Evolutionary conservation across 331 rosid species (phyloP).

Genomic region (Quercus tomentella): DNA sequence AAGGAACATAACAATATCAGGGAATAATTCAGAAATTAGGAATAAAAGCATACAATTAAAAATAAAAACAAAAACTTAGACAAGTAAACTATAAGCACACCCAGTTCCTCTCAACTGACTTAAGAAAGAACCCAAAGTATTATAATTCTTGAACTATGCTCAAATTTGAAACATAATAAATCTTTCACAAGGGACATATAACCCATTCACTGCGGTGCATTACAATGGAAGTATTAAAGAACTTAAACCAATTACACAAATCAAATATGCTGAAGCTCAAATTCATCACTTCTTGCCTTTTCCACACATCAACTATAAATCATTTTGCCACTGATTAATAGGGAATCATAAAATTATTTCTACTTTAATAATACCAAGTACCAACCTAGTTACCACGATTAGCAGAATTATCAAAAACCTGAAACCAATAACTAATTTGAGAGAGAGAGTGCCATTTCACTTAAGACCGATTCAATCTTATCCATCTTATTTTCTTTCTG

Average conservation of each 20-base stretch:
- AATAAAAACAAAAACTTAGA: neutral
- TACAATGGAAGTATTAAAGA: neutral
- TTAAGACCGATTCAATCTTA: neutral
- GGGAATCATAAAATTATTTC: neutral
- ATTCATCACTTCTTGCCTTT: neutral
- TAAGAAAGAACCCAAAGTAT: neutral
- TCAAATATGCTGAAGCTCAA: neutral
- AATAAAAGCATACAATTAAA: slow-evolving; percentile 3
- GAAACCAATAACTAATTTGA: neutral
- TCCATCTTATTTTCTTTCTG: neutral
- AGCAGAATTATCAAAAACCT: slow-evolving; percentile 4
- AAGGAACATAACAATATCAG: slow-evolving; percentile 1
- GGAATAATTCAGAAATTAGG: slow-evolving; percentile 11
- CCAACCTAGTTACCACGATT: neutral
- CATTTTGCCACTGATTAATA: neutral
- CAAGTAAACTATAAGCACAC: neutral
- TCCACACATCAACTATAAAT: neutral
- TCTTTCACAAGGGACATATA: neutral
- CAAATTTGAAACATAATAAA: neutral
- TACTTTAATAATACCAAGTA: neutral
- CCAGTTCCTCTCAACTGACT: neutral
- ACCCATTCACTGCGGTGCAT: neutral
- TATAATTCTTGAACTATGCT: neutral
- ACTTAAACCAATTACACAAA: neutral
- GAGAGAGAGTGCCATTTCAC: neutral